Percentiles rank a stretch among this genome's conserved stretches.
These are phyloP conservation scores for Nicotiana benthamiana DNA, from an alignment of 257 asterid species.

Conservation along the genomic window DNA sequence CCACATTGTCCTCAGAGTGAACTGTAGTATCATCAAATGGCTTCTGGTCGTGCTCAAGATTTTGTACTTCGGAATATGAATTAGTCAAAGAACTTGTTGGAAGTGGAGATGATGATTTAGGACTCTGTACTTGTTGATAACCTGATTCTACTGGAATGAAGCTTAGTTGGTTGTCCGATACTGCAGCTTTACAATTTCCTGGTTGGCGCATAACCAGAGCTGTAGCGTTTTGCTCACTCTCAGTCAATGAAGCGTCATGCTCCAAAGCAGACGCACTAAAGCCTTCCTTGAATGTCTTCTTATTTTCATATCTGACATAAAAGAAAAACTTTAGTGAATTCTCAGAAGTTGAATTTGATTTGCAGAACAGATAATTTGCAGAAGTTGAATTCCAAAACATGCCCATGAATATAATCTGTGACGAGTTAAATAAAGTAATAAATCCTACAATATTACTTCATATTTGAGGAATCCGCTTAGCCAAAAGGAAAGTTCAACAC, in stretches of 20 bases:
- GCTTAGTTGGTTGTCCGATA: slow-evolving; percentile 28
- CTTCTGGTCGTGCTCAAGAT: slow-evolving; percentile 22
- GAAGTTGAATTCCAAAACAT: background rate
- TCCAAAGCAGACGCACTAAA: slow-evolving; percentile 3
- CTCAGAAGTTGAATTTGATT: background rate
- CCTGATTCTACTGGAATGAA: slow-evolving; percentile 29
- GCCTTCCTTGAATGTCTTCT: background rate
- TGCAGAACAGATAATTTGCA: too few relatives aligned
- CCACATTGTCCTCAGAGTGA: slow-evolving; percentile 30
- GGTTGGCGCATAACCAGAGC: slow-evolving; percentile 23
- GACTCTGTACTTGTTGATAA: slow-evolving; percentile 23
- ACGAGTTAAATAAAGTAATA: background rate
- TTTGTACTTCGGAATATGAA: slow-evolving; percentile 22
- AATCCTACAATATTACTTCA: background rate
- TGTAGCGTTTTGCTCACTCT: slow-evolving; percentile 33
- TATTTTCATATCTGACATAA: background rate
- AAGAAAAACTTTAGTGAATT: background rate
- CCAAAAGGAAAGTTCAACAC: background rate
- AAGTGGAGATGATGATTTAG: slow-evolving; percentile 35
- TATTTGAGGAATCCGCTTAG: background rate
- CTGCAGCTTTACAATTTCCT: slow-evolving; percentile 32
- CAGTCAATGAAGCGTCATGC: slow-evolving; percentile 32
- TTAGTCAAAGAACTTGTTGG: slow-evolving; percentile 25
- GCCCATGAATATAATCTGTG: background rate
- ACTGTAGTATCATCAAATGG: slow-evolving; percentile 30